Evolutionary conservation across 2,329 filamentous ascomycete species (phyloP).

Genomic region (Talaromyces sp.): DNA sequence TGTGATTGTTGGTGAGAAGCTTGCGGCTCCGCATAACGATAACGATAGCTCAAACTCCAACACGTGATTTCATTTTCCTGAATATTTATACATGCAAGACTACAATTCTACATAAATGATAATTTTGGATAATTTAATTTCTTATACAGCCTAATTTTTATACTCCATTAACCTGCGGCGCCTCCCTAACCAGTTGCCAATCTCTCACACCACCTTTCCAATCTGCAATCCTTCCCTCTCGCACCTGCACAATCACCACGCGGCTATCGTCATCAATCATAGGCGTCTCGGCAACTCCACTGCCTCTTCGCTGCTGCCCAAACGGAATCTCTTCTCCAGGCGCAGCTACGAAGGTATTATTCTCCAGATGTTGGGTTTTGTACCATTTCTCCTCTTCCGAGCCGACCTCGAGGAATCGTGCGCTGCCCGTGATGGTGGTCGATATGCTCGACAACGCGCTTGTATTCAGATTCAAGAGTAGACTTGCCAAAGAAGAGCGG

Average conservation of each 20-base stretch:
- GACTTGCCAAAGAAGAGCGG: constrained; percentile 71
- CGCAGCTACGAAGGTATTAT: constrained; percentile 74
- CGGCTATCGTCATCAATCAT: constrained; percentile 74
- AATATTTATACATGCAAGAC: neutral
- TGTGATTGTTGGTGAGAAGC: neutral
- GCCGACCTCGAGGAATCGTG: constrained; percentile 66
- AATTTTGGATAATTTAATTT: neutral
- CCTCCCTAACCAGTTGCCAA: constrained; percentile 52
- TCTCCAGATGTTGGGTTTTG: constrained; percentile 77
- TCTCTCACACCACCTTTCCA: constrained; percentile 94
- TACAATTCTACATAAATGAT: neutral
- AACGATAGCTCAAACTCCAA: constrained; percentile 6
- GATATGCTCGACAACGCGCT: constrained; percentile 83
- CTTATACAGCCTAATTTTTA: neutral
- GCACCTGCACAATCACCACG: constrained; percentile 81
- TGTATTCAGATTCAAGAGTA: constrained; percentile 88
- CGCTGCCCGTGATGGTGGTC: constrained; percentile 88
- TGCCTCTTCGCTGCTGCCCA: constrained; percentile 36
- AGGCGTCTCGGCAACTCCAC: constrained; percentile 39
- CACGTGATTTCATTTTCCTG: constrained; percentile 9
- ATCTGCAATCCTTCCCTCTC: constrained; percentile 82
- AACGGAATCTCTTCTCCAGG: constrained; percentile 49
- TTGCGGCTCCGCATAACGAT: neutral
- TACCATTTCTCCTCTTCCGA: constrained; percentile 83
- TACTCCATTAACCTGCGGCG: constrained; percentile 19